Conservation (phyloP, 371 early-diverging fungal species). For the Caulochytrium protostelioides region DNA sequence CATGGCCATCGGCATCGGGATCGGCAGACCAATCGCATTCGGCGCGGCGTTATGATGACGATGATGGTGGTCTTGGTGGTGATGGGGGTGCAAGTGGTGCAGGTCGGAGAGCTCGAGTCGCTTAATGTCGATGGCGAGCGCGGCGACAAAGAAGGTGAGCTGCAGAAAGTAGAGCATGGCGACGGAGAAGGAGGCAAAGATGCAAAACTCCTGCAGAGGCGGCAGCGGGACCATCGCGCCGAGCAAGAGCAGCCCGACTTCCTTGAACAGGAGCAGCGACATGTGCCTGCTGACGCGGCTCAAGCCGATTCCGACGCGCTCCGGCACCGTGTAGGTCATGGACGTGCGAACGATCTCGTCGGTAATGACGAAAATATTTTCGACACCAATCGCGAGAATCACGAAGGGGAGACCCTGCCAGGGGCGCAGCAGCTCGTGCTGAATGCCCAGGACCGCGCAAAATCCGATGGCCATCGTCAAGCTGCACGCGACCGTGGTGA, state of each 20-base stretch:
- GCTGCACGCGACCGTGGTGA: slow-evolving; percentile 29
- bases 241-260: slow-evolving; percentile 26
- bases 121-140: slow-evolving; percentile 49
- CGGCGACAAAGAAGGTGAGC: slow-evolving; percentile 45
- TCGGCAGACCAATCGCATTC: too few species aligned
- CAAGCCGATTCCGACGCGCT: slow-evolving; percentile 40
- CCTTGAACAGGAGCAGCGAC: slow-evolving; percentile 28
- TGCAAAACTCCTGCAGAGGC: slow-evolving; percentile 36
- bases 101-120: slow-evolving; percentile 51
- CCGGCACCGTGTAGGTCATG: slow-evolving; percentile 39
- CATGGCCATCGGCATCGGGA: too few species aligned
- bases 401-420: slow-evolving; percentile 43
- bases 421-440: slow-evolving; percentile 29
- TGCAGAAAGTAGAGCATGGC: slow-evolving; percentile 44
- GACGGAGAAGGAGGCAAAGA: slow-evolving; percentile 37
- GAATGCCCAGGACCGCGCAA: slow-evolving; percentile 23
- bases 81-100: too few species aligned
- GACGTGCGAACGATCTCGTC: slow-evolving; percentile 42
- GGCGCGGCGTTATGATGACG: too few species aligned
- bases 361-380: slow-evolving; percentile 46
- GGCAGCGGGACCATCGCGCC: slow-evolving; percentile 20
- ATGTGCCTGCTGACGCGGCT: slow-evolving; percentile 37
- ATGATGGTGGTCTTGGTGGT: too few species aligned
- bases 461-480: slow-evolving; percentile 31
- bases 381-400: slow-evolving; percentile 41